Evolutionary conservation across 1,139 yeast species (phyloP).

Genomic region (Yamadazyma triangularis): DNA sequence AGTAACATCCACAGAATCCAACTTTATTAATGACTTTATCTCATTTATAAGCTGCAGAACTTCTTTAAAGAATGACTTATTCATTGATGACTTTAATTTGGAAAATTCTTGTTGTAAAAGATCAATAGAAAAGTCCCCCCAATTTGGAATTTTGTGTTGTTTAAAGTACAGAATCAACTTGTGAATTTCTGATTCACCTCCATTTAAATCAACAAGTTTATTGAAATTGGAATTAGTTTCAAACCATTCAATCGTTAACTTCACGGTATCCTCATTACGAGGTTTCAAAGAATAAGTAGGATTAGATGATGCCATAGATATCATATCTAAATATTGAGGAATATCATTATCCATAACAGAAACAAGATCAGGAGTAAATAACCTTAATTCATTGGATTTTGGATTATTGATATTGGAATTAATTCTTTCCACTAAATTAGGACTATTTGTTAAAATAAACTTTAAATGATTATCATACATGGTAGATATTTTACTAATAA

Average conservation of each 20-base stretch:
- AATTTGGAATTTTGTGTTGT: too few species aligned
- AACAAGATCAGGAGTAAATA: conserved; percentile 9
- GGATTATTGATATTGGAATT: not conserved
- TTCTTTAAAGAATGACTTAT: conserved; percentile 5
- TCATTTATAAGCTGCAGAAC: conserved; percentile 4
- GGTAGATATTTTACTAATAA: conserved; percentile 1
- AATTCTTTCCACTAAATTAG: too few species aligned
- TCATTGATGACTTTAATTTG: conserved; percentile 1
- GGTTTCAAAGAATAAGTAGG: conserved; percentile 6
- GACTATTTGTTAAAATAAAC: conserved; percentile 1
- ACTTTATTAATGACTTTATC: conserved; percentile 1
- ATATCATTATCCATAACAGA: conserved; percentile 9
- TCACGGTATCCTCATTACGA: conserved; percentile 3
- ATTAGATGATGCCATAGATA: conserved; percentile 9
- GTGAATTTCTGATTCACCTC: not conserved
- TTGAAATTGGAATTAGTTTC: conserved; percentile 2
- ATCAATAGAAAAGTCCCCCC: too few species aligned
- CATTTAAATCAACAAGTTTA: conserved; percentile 1
- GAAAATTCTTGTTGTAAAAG: not conserved
- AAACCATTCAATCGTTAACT: conserved; percentile 8
- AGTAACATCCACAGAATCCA: conserved; percentile 1
- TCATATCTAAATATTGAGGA: conserved; percentile 7
- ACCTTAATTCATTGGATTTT: not conserved
- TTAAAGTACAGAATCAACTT: too few species aligned
- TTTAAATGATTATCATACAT: conserved; percentile 5